Evolutionary conservation across 768 basidiomycete species (phyloP).

Genomic region (Psilocybe tampanensis): DNA sequence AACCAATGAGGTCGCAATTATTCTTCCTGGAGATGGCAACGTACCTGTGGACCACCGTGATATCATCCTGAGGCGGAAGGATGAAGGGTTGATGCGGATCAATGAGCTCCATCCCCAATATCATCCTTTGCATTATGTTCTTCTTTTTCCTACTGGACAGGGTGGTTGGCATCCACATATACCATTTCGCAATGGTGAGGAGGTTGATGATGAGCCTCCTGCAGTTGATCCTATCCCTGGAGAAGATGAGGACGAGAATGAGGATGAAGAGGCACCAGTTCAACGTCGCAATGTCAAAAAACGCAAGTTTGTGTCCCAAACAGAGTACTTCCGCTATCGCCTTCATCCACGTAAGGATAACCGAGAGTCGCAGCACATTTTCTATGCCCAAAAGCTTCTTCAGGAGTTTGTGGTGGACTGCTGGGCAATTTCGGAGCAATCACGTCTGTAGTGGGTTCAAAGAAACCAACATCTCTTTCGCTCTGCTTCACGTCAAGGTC

Average conservation of each 20-base stretch:
- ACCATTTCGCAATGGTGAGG: neutral
- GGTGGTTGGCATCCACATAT: neutral
- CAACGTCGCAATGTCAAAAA: neutral
- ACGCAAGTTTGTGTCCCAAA: neutral
- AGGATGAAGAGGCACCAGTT: neutral
- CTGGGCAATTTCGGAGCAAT: constrained; percentile 35
- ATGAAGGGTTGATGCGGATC: too few species aligned
- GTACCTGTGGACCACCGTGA: too few species aligned
- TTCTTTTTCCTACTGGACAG: constrained; percentile 5
- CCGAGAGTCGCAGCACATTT: neutral
- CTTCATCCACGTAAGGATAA: neutral
- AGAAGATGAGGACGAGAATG: constrained; percentile 1
- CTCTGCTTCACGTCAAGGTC: constrained; percentile 37
- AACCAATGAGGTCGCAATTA: too few species aligned
- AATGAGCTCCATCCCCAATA: neutral
- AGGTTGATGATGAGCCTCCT: neutral
- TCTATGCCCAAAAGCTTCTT: neutral
- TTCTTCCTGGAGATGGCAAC: too few species aligned
- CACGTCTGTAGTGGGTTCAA: constrained; percentile 32
- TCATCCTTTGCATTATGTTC: constrained; percentile 4
- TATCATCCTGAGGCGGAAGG: too few species aligned
- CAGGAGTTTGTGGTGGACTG: constrained; percentile 3
- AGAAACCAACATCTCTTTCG: constrained; percentile 38
- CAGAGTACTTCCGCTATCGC: constrained; percentile 4
- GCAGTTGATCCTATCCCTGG: neutral